phyloP scores from a whole-genome alignment of 805 yeast genomes.

The Saccharomycopsis selenospora region DNA sequence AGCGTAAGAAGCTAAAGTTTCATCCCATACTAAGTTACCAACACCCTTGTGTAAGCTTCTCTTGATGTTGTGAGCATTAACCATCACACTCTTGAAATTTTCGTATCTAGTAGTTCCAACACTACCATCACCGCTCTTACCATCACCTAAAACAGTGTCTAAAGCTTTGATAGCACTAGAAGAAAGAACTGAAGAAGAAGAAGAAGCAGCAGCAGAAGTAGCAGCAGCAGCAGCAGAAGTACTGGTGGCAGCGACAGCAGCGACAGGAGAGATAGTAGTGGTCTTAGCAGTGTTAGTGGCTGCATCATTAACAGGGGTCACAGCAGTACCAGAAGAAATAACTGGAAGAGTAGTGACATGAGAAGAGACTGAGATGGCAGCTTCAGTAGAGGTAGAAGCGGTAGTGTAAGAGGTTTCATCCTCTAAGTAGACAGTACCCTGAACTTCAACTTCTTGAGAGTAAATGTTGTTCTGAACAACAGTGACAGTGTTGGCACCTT shows the following conservation, averaged over 20 bases:
- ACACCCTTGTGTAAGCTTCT: constrained; percentile 46
- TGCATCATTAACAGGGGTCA: constrained; percentile 16
- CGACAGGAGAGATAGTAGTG: constrained; percentile 19
- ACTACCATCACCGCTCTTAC: constrained; percentile 20
- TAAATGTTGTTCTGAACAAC: constrained; percentile 21
- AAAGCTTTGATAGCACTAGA: constrained; percentile 25
- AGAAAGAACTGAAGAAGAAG: constrained; percentile 19
- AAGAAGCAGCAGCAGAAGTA: constrained; percentile 22
- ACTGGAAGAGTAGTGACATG: constrained; percentile 25
- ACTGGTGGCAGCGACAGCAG: constrained; percentile 22
- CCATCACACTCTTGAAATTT: constrained; percentile 32
- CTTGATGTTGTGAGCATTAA: constrained; percentile 53
- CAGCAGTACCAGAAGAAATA: constrained; percentile 24
- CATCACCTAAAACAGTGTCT: constrained; percentile 10
- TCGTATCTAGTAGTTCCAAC: constrained; percentile 16
- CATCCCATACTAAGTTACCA: constrained; percentile 48
- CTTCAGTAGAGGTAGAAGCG: constrained; percentile 21
- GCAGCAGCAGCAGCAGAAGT: constrained; percentile 24
- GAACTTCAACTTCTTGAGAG: constrained; percentile 27
- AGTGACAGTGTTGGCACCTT: constrained; percentile 18
- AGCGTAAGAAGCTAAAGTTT: constrained; percentile 47
- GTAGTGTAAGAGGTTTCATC: constrained; percentile 26
- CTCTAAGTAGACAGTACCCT: constrained; percentile 25
- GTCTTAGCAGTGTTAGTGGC: constrained; percentile 7
- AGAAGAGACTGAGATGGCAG: constrained; percentile 22